A percentile compares a stretch with the other conserved stretches of the same genome.
phyloP scores from a whole-genome alignment of 768 basidiomycete species.

The Hemileccinum rubropunctum region DNA sequence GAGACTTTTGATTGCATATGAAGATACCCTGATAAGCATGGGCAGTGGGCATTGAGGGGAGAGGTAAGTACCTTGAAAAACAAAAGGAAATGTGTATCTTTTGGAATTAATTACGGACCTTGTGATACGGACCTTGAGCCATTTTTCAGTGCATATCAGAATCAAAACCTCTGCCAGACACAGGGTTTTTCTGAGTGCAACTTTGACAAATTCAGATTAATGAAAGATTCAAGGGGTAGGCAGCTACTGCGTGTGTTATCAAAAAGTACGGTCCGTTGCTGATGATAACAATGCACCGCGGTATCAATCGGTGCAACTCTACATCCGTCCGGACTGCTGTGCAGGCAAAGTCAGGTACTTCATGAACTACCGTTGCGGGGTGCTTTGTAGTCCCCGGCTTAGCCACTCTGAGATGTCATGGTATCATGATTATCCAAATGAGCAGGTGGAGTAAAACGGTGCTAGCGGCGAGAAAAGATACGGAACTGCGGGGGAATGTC shows the following conservation, averaged over 20 bases:
- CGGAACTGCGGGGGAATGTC: background rate
- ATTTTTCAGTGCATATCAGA: too few relatives aligned
- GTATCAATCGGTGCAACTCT: background rate
- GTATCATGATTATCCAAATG: background rate
- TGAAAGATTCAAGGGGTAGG: background rate
- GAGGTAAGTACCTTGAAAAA: too few relatives aligned
- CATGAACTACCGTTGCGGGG: background rate
- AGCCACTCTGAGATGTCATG: background rate
- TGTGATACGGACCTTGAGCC: too few relatives aligned
- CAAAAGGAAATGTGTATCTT: too few relatives aligned
- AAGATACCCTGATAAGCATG: too few relatives aligned
- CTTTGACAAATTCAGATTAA: background rate
- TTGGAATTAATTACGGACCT: too few relatives aligned
- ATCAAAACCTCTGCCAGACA: too few relatives aligned
- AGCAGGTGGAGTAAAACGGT: background rate
- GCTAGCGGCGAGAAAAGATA: background rate
- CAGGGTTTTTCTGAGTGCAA: too few relatives aligned
- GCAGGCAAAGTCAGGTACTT: background rate
- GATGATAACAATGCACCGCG: background rate
- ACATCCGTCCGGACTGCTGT: constrained; percentile 1
- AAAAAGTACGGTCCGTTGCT: background rate
- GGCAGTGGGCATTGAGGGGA: too few relatives aligned
- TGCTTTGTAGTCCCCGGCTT: background rate
- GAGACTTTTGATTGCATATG: too few relatives aligned
- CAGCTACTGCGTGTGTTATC: background rate